Conservation (phyloP, 768 basidiomycete species). For the Strobilomyces confusus region DNA sequence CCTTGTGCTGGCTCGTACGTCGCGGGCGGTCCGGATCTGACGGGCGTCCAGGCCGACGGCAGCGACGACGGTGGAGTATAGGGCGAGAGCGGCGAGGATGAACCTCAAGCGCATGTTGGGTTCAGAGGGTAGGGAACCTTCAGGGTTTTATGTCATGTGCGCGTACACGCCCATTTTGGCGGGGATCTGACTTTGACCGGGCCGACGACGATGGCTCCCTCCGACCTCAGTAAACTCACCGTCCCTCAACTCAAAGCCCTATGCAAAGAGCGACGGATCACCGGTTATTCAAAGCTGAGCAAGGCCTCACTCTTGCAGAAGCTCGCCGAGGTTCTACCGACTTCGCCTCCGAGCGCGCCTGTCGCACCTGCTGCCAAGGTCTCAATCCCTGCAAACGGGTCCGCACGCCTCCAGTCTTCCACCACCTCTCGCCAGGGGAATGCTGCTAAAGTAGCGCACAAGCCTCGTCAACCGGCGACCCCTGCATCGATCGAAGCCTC, state of each 20-base stretch:
- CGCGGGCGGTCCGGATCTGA: too few relatives aligned
- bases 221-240: constrained; percentile 39
- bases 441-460: not conserved
- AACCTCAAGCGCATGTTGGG: too few relatives aligned
- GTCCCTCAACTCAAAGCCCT: constrained; percentile 62
- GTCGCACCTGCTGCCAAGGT: not conserved
- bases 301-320: constrained; percentile 57
- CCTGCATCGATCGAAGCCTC: not conserved
- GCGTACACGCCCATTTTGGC: too few relatives aligned
- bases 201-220: constrained; percentile 9
- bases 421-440: not conserved
- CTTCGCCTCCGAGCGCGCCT: not conserved
- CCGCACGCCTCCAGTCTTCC: not conserved
- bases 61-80: too few relatives aligned
- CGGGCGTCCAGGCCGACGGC: too few relatives aligned
- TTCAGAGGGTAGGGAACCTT: too few relatives aligned
- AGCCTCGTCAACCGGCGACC: not conserved
- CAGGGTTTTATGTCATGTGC: too few relatives aligned
- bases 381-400: not conserved
- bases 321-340: constrained; percentile 20
- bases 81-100: too few relatives aligned
- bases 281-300: constrained; percentile 64
- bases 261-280: constrained; percentile 59
- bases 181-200: not conserved
- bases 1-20: too few relatives aligned